These are phyloP conservation scores for Elsinoe arachidis DNA, from an alignment of 2,329 filamentous ascomycete species.

Conservation along the genomic window DNA sequence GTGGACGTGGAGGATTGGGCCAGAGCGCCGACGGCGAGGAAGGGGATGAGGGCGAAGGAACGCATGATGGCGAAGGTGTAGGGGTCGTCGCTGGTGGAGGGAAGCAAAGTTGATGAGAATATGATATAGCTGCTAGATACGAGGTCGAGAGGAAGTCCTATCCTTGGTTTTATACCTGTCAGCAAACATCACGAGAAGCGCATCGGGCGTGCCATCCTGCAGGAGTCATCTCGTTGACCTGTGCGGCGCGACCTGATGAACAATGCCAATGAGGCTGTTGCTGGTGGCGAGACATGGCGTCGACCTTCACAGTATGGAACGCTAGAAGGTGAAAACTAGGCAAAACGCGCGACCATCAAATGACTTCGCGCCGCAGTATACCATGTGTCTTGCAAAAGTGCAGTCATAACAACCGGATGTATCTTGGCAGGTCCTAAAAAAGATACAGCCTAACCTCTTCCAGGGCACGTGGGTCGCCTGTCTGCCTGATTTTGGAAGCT, in stretches of 20 bases:
- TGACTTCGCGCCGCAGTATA: neutral
- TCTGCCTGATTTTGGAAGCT: constrained; percentile 1
- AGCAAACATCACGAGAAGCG: neutral
- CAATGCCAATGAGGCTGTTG: neutral
- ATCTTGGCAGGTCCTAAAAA: neutral
- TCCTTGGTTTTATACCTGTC: neutral
- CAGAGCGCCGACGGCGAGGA: neutral
- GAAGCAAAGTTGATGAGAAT: neutral
- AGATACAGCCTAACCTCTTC: neutral
- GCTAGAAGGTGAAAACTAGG: neutral
- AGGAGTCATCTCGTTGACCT: neutral
- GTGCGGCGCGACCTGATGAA: neutral
- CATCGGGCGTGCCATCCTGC: neutral
- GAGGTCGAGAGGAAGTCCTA: neutral
- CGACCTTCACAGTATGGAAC: neutral
- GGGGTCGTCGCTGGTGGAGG: neutral
- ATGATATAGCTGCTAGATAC: neutral
- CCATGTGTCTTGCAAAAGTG: neutral
- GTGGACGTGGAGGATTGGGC: neutral
- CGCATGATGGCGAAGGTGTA: neutral
- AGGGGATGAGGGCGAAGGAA: neutral
- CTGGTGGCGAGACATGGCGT: neutral
- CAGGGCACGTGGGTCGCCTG: neutral
- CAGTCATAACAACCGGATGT: neutral
- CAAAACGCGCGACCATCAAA: neutral